Evolutionary conservation across 2,329 filamentous ascomycete species (phyloP), one percentile per base, ranked within the genome.

Genomic region (Colletotrichum sp.): DNA sequence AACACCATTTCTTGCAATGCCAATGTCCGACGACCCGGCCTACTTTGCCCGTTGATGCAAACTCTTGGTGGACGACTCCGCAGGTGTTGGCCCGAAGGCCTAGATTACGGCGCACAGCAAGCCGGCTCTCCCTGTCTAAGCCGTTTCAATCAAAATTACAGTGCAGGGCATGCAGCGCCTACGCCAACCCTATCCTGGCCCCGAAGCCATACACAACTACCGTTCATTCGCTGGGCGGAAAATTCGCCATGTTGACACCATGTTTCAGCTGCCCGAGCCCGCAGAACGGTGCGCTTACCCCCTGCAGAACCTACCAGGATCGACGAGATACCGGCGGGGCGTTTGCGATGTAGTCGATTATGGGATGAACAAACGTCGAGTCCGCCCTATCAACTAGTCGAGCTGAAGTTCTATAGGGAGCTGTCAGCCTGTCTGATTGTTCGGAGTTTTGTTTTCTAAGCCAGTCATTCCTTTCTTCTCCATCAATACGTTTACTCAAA

Each of bases 141-240:
- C 16, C 44, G 71, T 73, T 73, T 73, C 71, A 73, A 64, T 70
- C 30, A 25, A 69, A 59, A 73, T 73, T 73, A 57, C 28, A 59
- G 71, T 73, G 55, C 25, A 27, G 27, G 16, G 34, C 64, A 16
- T 57, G 57, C 30, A 44, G 32, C 39, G 39, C 57, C 36, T 36
- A n/a, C 27, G 25, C 30, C 39, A 32, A 32, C 16, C 39, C 55
- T n/a, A 39, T 69, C 19, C 32, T 44, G 34, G 63, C 6, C 27
- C 15, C 7, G 27, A 19, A 3, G 25, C 55, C 39, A 39, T 22
- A 32, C 7, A 30, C 13, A 19, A n/a, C 22, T n/a, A 7, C 34
- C 5, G 7, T 36, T 34, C n/a, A 74, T 64, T 70, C 59, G 71
- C 32, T 39, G 30, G n/a, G 19, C 11, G 9, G 27, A 27, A 8